Base-by-base conservation (phyloP, 768 basidiomycete species). In the Rossbeevera mucosa region DNA sequence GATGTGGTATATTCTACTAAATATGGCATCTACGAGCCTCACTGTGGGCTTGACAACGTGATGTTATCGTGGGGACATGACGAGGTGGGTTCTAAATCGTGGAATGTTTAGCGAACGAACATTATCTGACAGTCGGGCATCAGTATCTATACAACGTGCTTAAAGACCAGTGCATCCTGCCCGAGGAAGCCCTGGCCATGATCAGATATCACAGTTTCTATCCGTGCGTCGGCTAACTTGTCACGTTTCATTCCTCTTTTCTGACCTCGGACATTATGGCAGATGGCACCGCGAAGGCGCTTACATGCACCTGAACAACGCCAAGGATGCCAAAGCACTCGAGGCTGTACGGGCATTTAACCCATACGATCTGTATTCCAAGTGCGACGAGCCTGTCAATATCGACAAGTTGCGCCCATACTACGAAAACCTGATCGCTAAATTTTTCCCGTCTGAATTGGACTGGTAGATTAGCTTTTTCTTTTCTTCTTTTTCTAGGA, bases 181-280 rank as follows among this genome's bases (percentile, higher is more conserved):
- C 92, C 4, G 78, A 78, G 33, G 92, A 90, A 59, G 92, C 79
- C 0, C 76, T 95, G 25, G 85, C 87, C 7, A 95, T 95, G 92
- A 91, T 95, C 64, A 83, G 93, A 28, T 95, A 91, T 67, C 93
- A 94, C 72, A 90, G 87, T 61, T 95, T 94, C 77, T 95, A 94
- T 72, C 92, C 93, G 70, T 82, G 61, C 47, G 80, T 67, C 9
- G 18, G 46, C 26, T 48, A 43, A 38, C 25, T 24, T n/a, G 29
- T 11, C 7, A 28, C 21, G 6, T 18, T 38, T 41, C 12, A 0
- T 28, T 46, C 24, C 40, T 22, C 9, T 38, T 38, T 25, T 31
- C 56, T 59, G 14, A 59, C 43, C 8, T n/a, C n/a, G n/a, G 5
- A 2, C 20, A 21, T 8, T 2, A 42, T 51, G 22, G 18, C 58